Conservation (phyloP, 1,139 yeast species). For the Nadsonia commutata region DNA sequence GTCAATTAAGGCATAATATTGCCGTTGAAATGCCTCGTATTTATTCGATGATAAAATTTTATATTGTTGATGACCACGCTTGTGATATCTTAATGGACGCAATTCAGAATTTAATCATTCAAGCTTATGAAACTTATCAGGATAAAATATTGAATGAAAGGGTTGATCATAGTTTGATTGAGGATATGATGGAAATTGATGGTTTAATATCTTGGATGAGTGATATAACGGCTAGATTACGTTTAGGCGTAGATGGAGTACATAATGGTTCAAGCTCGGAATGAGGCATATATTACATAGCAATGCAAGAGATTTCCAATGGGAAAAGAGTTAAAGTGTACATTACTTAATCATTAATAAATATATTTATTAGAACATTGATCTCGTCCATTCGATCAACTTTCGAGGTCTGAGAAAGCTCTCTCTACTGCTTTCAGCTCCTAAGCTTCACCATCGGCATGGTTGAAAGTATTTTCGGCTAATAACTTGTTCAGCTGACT, state of each 20-base stretch:
- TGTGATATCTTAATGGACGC: conserved; percentile 41
- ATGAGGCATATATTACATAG: no score
- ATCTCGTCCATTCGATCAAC: no score
- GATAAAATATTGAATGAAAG: conserved; percentile 15
- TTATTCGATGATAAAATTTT: conserved; percentile 33
- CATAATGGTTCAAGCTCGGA: no score
- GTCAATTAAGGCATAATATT: conserved; percentile 33
- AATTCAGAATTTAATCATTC: conserved; percentile 39
- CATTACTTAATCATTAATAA: no score
- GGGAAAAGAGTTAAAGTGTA: no score
- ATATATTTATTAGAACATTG: no score
- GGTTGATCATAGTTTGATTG: conserved; percentile 15
- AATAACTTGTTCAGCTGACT: conserved; percentile 58
- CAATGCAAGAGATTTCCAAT: no score
- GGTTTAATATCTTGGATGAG: conserved; percentile 36
- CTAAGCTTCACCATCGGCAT: conserved; percentile 46
- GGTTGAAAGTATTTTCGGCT: conserved; percentile 73
- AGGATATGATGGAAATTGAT: conserved; percentile 43
- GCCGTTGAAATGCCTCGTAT: conserved; percentile 40
- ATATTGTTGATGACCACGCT: conserved; percentile 32
- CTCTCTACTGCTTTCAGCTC: neutral
- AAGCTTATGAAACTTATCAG: conserved; percentile 31
- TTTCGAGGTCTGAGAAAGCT: no score
- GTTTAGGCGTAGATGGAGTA: no score
- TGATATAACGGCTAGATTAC: conserved; percentile 18